A percentile compares a stretch with the other conserved stretches of the same genome.
phyloP scores from a whole-genome alignment of 306 rosid species.

The Clitoria ternatea region DNA sequence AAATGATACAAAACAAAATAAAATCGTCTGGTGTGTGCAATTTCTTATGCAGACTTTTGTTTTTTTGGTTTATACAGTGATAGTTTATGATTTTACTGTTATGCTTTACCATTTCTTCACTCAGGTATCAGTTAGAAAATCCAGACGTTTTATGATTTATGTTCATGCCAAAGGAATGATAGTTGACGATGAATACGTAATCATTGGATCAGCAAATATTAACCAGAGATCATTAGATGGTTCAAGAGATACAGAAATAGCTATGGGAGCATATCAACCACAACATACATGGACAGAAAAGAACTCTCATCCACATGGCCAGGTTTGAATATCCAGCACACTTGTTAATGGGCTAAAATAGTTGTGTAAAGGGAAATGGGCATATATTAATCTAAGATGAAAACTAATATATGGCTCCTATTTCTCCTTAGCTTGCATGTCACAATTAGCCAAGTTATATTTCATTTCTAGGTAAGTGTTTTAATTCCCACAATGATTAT shows the following conservation, averaged over 20 bases:
- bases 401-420: not conserved
- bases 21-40: not conserved
- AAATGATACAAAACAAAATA: not conserved
- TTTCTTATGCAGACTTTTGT: not conserved
- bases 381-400: not conserved
- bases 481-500: not conserved
- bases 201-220: slow-evolving; percentile 75
- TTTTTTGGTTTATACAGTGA: not conserved
- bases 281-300: slow-evolving; percentile 48
- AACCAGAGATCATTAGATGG: slow-evolving; percentile 82
- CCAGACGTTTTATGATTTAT: slow-evolving; percentile 63
- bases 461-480: not conserved
- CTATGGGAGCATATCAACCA: slow-evolving; percentile 80
- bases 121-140: slow-evolving; percentile 49
- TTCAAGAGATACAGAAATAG: slow-evolving; percentile 77
- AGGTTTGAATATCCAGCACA: slow-evolving; percentile 39
- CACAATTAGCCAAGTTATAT: not conserved
- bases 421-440: not conserved
- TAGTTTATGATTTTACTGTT: slow-evolving; percentile 4
- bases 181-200: slow-evolving; percentile 60
- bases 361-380: not conserved
- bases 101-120: not conserved
- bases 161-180: slow-evolving; percentile 80
- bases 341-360: not conserved
- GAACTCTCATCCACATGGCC: slow-evolving; percentile 57